A percentile compares a stretch with the other conserved stretches of the same genome.
phyloP scores from a whole-genome alignment of 176 grass and related monocot genomes.

The Cenchrus purpureus region DNA sequence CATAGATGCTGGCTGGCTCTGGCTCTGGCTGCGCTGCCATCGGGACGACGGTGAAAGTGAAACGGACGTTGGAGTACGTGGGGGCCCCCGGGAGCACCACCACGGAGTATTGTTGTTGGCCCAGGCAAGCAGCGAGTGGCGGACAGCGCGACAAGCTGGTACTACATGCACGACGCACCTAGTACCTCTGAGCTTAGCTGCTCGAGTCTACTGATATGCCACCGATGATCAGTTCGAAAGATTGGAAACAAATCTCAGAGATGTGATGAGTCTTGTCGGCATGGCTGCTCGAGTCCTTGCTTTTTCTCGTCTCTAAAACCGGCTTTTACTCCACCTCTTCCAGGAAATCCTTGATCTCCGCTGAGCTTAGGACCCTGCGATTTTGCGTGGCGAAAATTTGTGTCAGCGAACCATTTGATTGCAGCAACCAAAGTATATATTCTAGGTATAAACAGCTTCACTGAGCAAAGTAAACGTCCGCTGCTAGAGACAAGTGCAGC shows the following conservation, averaged over 20 bases:
- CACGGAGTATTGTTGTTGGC: neutral
- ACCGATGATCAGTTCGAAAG: neutral
- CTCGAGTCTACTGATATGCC: neutral
- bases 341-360: constrained; percentile 98
- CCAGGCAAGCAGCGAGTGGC: neutral
- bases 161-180: neutral
- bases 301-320: neutral
- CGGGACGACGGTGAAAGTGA: neutral
- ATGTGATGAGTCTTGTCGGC: neutral
- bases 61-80: neutral
- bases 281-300: neutral
- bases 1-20: neutral
- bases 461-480: neutral
- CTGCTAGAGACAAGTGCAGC: neutral
- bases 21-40: too few relatives aligned
- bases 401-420: constrained; percentile 3
- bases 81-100: neutral
- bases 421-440: neutral
- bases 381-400: constrained; percentile 29
- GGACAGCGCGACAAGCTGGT: constrained; percentile 11
- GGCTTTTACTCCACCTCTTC: constrained; percentile 88
- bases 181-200: neutral
- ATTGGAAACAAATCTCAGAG: neutral
- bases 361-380: constrained; percentile 80
- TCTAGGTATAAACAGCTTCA: constrained; percentile 4